A percentile compares a stretch with the other conserved stretches of the same genome.
Evolutionary conservation across 768 basidiomycete species (phyloP).

Genomic region (Boletus fagicola): DNA sequence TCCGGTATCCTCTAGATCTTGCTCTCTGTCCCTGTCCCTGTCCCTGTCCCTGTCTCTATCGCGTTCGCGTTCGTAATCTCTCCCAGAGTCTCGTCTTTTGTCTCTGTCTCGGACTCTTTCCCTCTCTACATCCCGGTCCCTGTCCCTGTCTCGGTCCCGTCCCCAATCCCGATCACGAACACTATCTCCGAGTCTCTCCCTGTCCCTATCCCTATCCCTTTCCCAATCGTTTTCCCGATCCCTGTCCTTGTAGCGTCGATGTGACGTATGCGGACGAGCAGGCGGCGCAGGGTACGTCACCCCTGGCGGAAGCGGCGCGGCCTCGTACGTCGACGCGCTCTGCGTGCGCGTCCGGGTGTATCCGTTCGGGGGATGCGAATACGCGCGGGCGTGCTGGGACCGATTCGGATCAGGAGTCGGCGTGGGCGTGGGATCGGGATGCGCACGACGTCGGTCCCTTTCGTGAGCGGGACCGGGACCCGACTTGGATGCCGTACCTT

Average conservation of each 20-base stretch:
- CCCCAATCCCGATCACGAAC: slow-evolving; percentile 2
- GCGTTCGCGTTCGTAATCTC: not conserved
- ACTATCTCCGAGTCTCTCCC: not conserved
- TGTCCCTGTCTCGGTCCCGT: not conserved
- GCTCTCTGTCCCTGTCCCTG: not conserved
- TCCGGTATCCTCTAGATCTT: slow-evolving; percentile 9
- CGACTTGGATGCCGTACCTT: not conserved
- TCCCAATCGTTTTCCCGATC: not conserved
- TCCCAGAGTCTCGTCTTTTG: not conserved
- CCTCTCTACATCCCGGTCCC: not conserved
- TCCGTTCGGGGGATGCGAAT: not conserved
- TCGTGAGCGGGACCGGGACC: not conserved
- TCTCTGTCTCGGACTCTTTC: not conserved
- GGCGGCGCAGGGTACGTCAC: slow-evolving; percentile 30
- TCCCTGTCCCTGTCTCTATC: not conserved
- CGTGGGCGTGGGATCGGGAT: not conserved
- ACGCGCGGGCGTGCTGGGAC: not conserved
- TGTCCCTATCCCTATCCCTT: not conserved
- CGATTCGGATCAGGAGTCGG: not conserved
- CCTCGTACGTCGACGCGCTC: slow-evolving; percentile 24
- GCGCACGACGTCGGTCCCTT: slow-evolving; percentile 3
- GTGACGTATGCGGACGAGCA: slow-evolving; percentile 25
- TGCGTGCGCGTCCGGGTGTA: slow-evolving; percentile 14
- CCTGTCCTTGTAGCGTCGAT: slow-evolving; percentile 8
- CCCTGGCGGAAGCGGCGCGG: slow-evolving; percentile 27